A percentile compares a stretch with the other conserved stretches of the same genome.
These are phyloP conservation scores for Hyaloperonospora brassicae DNA, from an alignment of 352 stramenopile species.

Conservation along the genomic window DNA sequence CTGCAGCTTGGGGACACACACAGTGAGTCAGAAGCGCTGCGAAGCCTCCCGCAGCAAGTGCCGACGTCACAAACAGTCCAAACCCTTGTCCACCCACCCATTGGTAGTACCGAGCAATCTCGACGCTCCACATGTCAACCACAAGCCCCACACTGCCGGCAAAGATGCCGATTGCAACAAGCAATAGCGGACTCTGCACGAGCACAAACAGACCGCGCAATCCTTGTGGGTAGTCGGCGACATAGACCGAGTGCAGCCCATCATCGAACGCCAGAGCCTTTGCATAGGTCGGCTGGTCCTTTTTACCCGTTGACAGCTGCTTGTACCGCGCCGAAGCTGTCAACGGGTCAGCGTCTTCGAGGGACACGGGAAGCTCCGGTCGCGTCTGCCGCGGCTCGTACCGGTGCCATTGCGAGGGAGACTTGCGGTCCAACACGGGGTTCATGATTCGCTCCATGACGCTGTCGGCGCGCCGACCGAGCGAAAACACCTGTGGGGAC, in stretches of 20 bases:
- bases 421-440: slow-evolving; percentile 52
- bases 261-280: slow-evolving; percentile 59
- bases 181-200: slow-evolving; percentile 59
- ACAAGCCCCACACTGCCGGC: slow-evolving; percentile 52
- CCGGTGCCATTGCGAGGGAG: slow-evolving; percentile 13
- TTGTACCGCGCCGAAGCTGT: slow-evolving; percentile 3
- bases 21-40: slow-evolving; percentile 47
- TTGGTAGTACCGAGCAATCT: slow-evolving; percentile 59
- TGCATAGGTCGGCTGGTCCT: slow-evolving; percentile 23
- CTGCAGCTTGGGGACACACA: slow-evolving; percentile 58
- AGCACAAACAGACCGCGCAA: slow-evolving; percentile 54
- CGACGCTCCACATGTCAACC: slow-evolving; percentile 54
- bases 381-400: slow-evolving; percentile 15
- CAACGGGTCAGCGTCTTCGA: slow-evolving; percentile 1
- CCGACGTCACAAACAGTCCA: slow-evolving; percentile 47
- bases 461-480: slow-evolving; percentile 38
- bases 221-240: slow-evolving; percentile 50
- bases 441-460: slow-evolving; percentile 77
- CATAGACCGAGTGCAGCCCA: slow-evolving; percentile 73
- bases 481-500: slow-evolving; percentile 20
- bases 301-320: slow-evolving; percentile 7
- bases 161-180: slow-evolving; percentile 62
- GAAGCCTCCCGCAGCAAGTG: slow-evolving; percentile 39
- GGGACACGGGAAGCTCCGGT: slow-evolving; percentile 7
- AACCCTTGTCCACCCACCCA: slow-evolving; percentile 48